Conservation (phyloP, 805 yeast species). For the Candida germanica region DNA sequence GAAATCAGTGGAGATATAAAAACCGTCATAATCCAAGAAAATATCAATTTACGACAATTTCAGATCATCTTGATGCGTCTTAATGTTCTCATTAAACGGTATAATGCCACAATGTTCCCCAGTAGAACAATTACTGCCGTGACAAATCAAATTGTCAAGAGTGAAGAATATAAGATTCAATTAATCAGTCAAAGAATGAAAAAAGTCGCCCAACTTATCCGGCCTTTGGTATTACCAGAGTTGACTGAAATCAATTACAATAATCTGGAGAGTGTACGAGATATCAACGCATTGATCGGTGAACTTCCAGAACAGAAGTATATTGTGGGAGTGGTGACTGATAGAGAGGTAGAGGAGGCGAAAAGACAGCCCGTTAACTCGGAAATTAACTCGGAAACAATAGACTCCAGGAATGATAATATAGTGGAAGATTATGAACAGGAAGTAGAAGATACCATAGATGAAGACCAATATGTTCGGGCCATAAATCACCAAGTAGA, state of each 20-base stretch:
- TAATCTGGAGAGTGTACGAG: conserved; percentile 9
- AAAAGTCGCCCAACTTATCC: conserved; percentile 18
- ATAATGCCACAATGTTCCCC: conserved; percentile 24
- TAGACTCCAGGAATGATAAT: conserved; percentile 5
- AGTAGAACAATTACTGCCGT: conserved; percentile 34
- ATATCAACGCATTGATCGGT: conserved; percentile 22
- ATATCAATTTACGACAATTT: conserved; percentile 8
- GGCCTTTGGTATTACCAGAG: conserved; percentile 29
- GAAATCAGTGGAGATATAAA: conserved; percentile 16
- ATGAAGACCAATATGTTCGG: conserved; percentile 6
- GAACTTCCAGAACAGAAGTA: conserved; percentile 35
- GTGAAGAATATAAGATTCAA: conserved; percentile 27
- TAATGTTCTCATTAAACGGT: conserved; percentile 18
- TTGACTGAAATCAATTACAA: conserved; percentile 1
- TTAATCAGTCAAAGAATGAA: conserved; percentile 26
- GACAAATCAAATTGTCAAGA: conserved; percentile 32
- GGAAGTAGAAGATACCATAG: conserved; percentile 3
- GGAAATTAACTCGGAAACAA: conserved; percentile 4
- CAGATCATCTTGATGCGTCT: conserved; percentile 11
- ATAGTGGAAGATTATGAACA: conserved; percentile 12
- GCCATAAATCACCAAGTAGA: conserved; percentile 17
- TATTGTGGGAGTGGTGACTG: conserved; percentile 11
- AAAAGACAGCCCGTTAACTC: neutral
- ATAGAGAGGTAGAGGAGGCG: neutral
- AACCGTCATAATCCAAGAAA: conserved; percentile 11